These are phyloP conservation scores for Erodium moschatum DNA, from an alignment of 441 rosid genomes.

Conservation along the genomic window DNA sequence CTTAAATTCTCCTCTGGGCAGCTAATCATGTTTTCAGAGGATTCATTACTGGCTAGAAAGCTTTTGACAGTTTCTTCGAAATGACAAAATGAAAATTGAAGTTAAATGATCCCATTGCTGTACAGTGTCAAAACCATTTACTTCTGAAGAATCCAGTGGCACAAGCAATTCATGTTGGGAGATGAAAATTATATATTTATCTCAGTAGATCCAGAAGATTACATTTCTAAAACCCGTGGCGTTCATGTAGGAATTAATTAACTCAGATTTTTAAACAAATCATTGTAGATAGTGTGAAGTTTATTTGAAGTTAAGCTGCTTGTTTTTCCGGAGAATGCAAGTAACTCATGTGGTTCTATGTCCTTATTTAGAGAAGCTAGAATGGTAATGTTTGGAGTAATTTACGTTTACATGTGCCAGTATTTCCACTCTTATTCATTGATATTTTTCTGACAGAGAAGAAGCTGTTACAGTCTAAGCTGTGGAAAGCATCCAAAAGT, in stretches of 20 bases:
- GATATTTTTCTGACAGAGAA: slow-evolving; percentile 52
- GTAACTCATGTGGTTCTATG: not conserved
- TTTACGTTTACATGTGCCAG: not conserved
- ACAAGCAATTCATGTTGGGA: no score
- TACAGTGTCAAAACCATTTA: no score
- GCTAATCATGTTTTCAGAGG: no score
- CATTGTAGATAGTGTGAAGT: not conserved
- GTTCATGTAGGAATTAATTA: not conserved
- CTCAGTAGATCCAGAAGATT: no score
- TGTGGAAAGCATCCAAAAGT: slow-evolving; percentile 57
- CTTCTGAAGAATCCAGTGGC: no score
- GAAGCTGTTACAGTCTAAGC: slow-evolving; percentile 76
- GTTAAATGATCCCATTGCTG: no score
- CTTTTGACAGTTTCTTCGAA: no score
- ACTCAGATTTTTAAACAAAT: not conserved
- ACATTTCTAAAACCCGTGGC: no score
- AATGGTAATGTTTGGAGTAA: not conserved
- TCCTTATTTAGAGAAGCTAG: not conserved
- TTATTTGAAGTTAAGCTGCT: not conserved
- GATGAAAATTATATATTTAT: no score
- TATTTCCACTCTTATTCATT: slow-evolving; percentile 13
- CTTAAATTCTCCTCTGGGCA: no score
- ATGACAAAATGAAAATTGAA: no score
- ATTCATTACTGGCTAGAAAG: no score
- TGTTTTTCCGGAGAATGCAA: not conserved